A percentile compares a stretch with the other conserved stretches of the same genome.
Evolutionary conservation across 805 yeast genomes (phyloP).

Genomic region (Nakazawaea sp.): DNA sequence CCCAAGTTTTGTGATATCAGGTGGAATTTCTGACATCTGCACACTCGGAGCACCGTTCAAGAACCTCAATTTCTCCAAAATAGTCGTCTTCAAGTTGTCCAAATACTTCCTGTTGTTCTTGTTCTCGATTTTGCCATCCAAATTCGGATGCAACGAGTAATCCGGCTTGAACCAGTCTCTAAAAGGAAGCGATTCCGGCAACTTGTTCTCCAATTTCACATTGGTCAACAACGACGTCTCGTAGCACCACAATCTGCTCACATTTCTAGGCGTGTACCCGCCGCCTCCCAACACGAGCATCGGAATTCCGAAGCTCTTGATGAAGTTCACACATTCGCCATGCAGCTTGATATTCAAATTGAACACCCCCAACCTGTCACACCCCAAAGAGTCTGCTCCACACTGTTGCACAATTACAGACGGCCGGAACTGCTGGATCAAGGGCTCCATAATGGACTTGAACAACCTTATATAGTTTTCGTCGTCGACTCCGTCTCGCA

Average conservation of each 20-base stretch:
- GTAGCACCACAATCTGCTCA: conserved; percentile 90
- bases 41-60: conserved; percentile 93
- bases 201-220: conserved; percentile 63
- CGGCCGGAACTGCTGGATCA: conserved; percentile 87
- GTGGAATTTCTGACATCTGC: conserved; percentile 86
- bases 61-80: conserved; percentile 74
- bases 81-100: conserved; percentile 68
- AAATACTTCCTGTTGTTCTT: conserved; percentile 77
- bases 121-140: conserved; percentile 78
- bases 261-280: conserved; percentile 95
- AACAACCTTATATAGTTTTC: conserved; percentile 69
- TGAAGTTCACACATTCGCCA: conserved; percentile 89
- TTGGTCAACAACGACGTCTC: conserved; percentile 89
- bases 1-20: conserved; percentile 38
- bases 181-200: conserved; percentile 73
- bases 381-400: conserved; percentile 94
- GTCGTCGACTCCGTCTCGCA: conserved; percentile 94
- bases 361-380: conserved; percentile 91
- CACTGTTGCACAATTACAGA: conserved; percentile 93
- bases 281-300: conserved; percentile 95
- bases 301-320: conserved; percentile 85
- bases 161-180: conserved; percentile 87
- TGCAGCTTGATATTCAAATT: conserved; percentile 88
- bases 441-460: conserved; percentile 85
- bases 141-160: conserved; percentile 75